phyloP scores from a whole-genome alignment of 306 rosid species.

The Malus orientalis region DNA sequence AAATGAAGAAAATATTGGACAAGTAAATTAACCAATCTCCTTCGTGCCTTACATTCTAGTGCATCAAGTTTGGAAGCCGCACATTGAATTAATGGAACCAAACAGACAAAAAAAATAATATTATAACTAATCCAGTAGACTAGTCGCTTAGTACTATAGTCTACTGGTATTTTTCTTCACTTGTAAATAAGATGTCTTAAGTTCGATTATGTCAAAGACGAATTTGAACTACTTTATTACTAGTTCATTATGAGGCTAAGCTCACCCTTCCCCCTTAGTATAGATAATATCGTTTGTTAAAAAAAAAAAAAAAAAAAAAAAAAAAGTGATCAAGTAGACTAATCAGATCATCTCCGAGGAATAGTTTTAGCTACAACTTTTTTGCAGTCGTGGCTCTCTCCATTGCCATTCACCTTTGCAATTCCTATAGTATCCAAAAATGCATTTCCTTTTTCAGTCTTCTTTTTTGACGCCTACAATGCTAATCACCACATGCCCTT shows the following conservation, averaged over 20 bases:
- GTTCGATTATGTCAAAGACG: accelerated
- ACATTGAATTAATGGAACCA: not conserved
- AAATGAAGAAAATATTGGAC: not conserved
- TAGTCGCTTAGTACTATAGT: accelerated
- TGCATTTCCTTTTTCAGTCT: not conserved
- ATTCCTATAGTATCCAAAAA: not conserved
- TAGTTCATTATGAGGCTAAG: no score
- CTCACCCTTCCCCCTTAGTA: accelerated
- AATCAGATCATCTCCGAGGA: no score
- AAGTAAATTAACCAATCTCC: not conserved
- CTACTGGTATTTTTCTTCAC: accelerated
- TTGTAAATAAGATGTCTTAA: accelerated
- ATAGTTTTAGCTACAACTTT: not conserved
- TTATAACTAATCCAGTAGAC: not conserved
- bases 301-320: no score
- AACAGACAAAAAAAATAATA: no score
- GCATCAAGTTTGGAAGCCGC: not conserved
- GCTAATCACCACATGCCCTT: no score
- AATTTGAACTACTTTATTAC: no score
- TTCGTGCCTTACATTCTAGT: not conserved
- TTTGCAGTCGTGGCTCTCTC: not conserved
- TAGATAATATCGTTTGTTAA: no score
- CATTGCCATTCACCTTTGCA: not conserved
- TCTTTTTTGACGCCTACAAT: not conserved
- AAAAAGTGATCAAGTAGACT: no score